Conservation (phyloP, 129 eudicot species). For the Centrapalus pauciflorus region DNA sequence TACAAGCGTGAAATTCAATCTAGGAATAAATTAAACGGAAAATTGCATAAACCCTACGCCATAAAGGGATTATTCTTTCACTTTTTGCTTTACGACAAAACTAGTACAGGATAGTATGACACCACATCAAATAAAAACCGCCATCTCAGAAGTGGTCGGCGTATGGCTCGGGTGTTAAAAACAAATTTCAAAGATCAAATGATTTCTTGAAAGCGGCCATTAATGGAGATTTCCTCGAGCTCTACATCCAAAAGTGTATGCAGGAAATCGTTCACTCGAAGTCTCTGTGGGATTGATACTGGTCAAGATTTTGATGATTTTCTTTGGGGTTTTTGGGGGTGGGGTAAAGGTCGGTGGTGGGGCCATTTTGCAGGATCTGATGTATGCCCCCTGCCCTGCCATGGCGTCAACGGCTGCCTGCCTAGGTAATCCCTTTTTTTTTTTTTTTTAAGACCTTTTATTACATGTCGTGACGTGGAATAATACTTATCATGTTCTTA, state of each 20-base stretch:
- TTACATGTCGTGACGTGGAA: no score
- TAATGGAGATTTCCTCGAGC: constrained; percentile 7
- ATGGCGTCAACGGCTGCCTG: constrained; percentile 13
- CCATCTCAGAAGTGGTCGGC: constrained; percentile 27
- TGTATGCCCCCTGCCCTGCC: constrained; percentile 6
- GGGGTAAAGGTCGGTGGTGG: constrained; percentile 23
- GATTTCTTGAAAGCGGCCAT: constrained; percentile 20
- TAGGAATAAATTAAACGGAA: constrained; percentile 2
- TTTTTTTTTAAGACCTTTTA: no score
- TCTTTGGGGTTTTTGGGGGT: constrained; percentile 2
- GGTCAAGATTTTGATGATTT: not conserved
- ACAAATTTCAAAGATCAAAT: not conserved
- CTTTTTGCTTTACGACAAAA: constrained; percentile 32
- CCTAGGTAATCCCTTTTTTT: not conserved
- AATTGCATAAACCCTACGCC: constrained; percentile 25
- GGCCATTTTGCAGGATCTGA: constrained; percentile 21
- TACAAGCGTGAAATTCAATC: constrained; percentile 33
- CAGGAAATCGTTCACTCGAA: not conserved
- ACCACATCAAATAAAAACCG: constrained; percentile 3
- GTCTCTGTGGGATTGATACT: not conserved
- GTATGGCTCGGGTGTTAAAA: not conserved
- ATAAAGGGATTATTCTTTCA: constrained; percentile 22
- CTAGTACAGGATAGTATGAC: not conserved
- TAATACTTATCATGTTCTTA: no score
- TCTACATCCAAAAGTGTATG: not conserved